phyloP scores from a whole-genome alignment of 352 stramenopile genomes.

The Globisporangium uncinulatum region DNA sequence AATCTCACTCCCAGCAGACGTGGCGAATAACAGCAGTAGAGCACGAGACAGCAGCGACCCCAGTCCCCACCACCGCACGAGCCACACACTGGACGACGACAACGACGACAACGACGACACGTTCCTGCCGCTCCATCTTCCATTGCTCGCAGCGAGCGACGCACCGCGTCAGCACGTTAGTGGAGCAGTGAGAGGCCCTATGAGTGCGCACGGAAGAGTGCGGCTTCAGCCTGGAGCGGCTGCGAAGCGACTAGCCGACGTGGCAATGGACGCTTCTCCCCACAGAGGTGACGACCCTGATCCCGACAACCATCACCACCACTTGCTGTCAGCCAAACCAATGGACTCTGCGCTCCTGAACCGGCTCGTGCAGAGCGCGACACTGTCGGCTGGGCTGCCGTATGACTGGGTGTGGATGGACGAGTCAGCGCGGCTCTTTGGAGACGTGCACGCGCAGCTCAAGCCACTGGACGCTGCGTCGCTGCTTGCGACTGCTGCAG shows the following conservation, averaged over 20 bases:
- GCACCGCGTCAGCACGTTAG: not conserved
- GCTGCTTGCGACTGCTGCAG: slow-evolving; percentile 16
- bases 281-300: not conserved
- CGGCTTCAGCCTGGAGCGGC: no score
- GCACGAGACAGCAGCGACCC: not conserved
- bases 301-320: not conserved
- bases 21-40: not conserved
- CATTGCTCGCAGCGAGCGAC: slow-evolving; percentile 23
- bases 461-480: slow-evolving; percentile 17
- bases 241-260: no score
- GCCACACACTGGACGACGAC: no score
- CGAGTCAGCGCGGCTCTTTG: slow-evolving; percentile 31
- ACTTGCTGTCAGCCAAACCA: not conserved
- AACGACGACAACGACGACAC: slow-evolving; percentile 20
- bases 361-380: slow-evolving; percentile 37
- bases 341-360: slow-evolving; percentile 20
- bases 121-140: slow-evolving; percentile 44
- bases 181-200: not conserved
- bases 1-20: slow-evolving; percentile 8
- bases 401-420: slow-evolving; percentile 60
- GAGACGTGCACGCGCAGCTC: slow-evolving; percentile 20
- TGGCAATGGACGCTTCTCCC: no score
- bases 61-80: no score
- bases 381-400: slow-evolving; percentile 31
- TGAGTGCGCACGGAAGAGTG: not conserved